Conservation (phyloP, 1,139 yeast species). For the Suhomyces bribrorum region DNA sequence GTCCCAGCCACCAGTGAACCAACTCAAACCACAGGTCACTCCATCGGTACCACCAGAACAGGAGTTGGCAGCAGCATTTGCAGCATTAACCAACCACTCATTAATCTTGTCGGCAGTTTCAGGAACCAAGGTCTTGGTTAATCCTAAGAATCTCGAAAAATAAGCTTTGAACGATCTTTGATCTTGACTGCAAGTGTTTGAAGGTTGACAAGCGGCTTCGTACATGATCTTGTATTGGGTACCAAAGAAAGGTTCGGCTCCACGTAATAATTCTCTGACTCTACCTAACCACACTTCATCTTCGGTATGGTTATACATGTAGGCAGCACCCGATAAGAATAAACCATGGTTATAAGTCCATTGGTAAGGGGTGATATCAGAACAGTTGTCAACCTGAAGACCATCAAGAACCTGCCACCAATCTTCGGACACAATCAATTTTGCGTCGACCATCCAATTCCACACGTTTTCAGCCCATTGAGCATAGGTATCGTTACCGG, state of each 20-base stretch:
- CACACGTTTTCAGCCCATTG: slow-evolving; percentile 68
- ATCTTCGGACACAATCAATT: slow-evolving; percentile 43
- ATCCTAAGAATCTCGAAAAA: slow-evolving; percentile 65
- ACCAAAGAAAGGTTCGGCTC: slow-evolving; percentile 50
- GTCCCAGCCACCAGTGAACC: slow-evolving; percentile 61
- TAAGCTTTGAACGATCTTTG: slow-evolving; percentile 78
- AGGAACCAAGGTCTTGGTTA: slow-evolving; percentile 60
- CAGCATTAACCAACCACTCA: slow-evolving; percentile 38
- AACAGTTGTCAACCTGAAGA: slow-evolving; percentile 63
- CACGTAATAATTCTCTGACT: slow-evolving; percentile 50
- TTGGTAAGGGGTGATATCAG: slow-evolving; percentile 50
- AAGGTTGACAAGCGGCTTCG: slow-evolving; percentile 63
- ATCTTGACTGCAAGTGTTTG: slow-evolving; percentile 64
- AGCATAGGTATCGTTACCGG: slow-evolving; percentile 60
- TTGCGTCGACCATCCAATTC: slow-evolving; percentile 64
- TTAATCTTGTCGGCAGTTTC: slow-evolving; percentile 42
- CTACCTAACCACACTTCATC: slow-evolving; percentile 59
- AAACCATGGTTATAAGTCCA: slow-evolving; percentile 87
- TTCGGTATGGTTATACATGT: slow-evolving; percentile 64
- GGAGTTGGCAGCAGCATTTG: slow-evolving; percentile 64
- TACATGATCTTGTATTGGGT: slow-evolving; percentile 43
- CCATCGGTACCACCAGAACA: slow-evolving; percentile 76
- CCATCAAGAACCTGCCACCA: slow-evolving; percentile 63
- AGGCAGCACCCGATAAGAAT: slow-evolving; percentile 70
- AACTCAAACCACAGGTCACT: slow-evolving; percentile 73